phyloP scores from a whole-genome alignment of 805 yeast genomes.

The Saturnispora diversa region DNA sequence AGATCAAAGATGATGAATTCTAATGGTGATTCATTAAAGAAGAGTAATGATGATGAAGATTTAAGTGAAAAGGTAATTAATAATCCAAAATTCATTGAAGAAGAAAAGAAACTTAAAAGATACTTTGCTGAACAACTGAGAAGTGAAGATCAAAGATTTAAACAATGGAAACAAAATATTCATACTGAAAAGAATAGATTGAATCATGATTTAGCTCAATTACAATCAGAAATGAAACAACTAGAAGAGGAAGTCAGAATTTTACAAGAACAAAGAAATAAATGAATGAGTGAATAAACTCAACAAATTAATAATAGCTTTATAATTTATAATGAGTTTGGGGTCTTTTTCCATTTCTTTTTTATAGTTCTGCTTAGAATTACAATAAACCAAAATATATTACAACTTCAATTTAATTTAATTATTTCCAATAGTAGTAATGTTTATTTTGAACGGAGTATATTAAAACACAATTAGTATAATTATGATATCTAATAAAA shows the following conservation, averaged over 20 bases:
- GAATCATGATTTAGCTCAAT: conserved; percentile 86
- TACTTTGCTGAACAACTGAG: conserved; percentile 95
- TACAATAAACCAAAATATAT: background rate
- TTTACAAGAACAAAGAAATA: conserved; percentile 46
- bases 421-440: background rate
- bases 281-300: conserved; percentile 18
- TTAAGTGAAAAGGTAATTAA: conserved; percentile 37
- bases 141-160: conserved; percentile 92
- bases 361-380: too few species aligned
- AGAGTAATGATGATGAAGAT: conserved; percentile 17
- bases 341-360: too few species aligned
- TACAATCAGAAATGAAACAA: conserved; percentile 67
- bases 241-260: conserved; percentile 69
- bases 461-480: conserved; percentile 5
- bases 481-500: conserved; percentile 5
- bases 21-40: conserved; percentile 17
- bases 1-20: conserved; percentile 63
- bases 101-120: conserved; percentile 87
- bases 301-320: too few species aligned
- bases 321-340: background rate
- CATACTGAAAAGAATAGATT: conserved; percentile 90
- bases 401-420: background rate
- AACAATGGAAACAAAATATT: conserved; percentile 97
- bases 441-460: conserved; percentile 4
- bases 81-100: conserved; percentile 93